Conservation (phyloP, 139 green algal genomes). For the Tetradesmus obliquus region DNA sequence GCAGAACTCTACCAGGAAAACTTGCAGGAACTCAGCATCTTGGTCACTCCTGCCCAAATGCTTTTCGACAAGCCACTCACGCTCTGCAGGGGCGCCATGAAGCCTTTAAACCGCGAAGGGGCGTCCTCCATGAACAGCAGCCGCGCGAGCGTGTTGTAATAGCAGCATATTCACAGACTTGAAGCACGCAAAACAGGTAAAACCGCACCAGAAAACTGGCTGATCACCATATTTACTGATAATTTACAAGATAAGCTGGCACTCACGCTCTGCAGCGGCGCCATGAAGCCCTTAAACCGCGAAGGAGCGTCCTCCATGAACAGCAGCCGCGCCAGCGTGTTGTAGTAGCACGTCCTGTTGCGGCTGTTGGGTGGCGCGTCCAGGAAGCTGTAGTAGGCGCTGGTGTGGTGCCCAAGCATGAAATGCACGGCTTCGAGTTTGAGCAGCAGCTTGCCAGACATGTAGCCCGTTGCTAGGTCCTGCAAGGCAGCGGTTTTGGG, state of each 20-base stretch:
- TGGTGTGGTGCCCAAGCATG: slow-evolving; percentile 90
- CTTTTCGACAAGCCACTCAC: background rate
- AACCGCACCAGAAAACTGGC: too few species aligned
- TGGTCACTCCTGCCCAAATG: too few species aligned
- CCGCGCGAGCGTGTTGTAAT: slow-evolving; percentile 93
- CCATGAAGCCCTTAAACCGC: slow-evolving; percentile 94
- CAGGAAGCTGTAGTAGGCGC: slow-evolving; percentile 89
- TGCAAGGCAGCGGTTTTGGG: slow-evolving; percentile 42
- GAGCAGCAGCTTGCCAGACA: slow-evolving; percentile 97
- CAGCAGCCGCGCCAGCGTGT: slow-evolving; percentile 91
- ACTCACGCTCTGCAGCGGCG: slow-evolving; percentile 85
- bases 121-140: slow-evolving; percentile 98
- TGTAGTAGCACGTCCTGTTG: slow-evolving; percentile 95
- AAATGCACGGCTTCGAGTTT: slow-evolving; percentile 93
- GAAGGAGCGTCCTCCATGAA: slow-evolving; percentile 96
- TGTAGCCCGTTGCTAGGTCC: slow-evolving; percentile 95
- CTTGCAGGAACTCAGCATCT: too few species aligned
- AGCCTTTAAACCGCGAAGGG: slow-evolving; percentile 88
- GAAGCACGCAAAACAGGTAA: too few species aligned
- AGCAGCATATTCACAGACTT: slow-evolving; percentile 56
- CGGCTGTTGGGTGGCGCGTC: slow-evolving; percentile 82
- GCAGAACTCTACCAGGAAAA: too few species aligned
- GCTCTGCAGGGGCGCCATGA: slow-evolving; percentile 48
- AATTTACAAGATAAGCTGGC: background rate
- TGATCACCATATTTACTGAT: too few species aligned